A percentile compares a stretch with the other conserved stretches of the same genome.
phyloP scores from a whole-genome alignment of 169 alveolate species.

The Hepatocystis sp. region DNA sequence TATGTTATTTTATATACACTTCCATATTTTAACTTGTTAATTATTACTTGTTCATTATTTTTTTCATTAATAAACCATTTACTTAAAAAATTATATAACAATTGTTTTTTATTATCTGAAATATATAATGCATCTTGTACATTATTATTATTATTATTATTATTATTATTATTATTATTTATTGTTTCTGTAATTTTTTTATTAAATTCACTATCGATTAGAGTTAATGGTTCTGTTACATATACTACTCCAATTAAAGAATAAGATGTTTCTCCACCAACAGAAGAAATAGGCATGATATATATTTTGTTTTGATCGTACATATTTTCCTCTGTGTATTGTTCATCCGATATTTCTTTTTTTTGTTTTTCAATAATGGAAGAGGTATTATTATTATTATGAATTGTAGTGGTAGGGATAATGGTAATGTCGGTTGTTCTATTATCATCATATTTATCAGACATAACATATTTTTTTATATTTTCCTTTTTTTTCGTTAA shows the following conservation, averaged over 20 bases:
- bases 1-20: constrained; percentile 38
- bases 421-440: no score
- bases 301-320: constrained; percentile 19
- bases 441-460: no score
- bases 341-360: not conserved
- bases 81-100: constrained; percentile 8
- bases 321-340: constrained; percentile 13
- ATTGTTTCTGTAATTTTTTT: not conserved
- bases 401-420: no score
- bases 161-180: not conserved
- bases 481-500: no score
- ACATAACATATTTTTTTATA: no score
- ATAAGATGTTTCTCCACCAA: constrained; percentile 75
- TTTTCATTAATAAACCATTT: constrained; percentile 65
- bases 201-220: not conserved
- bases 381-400: no score
- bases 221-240: constrained; percentile 11
- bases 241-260: constrained; percentile 38
- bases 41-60: constrained; percentile 4
- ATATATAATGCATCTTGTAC: no score
- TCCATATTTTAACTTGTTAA: constrained; percentile 23
- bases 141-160: not conserved
- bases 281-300: constrained; percentile 62
- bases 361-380: not conserved
- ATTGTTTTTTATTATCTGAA: not conserved